A percentile compares a stretch with the other conserved stretches of the same genome.
phyloP scores from a whole-genome alignment of 352 stramenopile species.

The Globisporangium splendens region DNA sequence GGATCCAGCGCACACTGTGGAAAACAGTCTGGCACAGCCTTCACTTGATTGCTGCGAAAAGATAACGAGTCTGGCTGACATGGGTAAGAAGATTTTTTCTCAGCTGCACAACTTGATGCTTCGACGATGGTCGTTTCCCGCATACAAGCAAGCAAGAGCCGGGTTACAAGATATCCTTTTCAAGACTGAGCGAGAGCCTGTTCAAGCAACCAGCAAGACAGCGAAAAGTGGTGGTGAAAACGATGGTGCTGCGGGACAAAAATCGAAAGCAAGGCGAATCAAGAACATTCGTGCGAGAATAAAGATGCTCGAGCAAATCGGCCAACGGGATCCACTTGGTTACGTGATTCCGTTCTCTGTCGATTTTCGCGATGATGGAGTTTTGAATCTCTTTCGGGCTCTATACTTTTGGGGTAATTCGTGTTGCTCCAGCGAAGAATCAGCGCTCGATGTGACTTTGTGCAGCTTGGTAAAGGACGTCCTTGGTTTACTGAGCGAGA shows the following conservation, averaged over 20 bases:
- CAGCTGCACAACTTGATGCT: conserved; percentile 32
- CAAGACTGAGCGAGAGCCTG: conserved; percentile 28
- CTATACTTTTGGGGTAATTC: conserved; percentile 17
- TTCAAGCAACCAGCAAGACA: conserved; percentile 6
- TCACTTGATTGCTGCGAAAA: not conserved
- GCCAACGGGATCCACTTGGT: conserved; percentile 33
- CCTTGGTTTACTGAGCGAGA: conserved; percentile 30
- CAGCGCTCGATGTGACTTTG: not conserved
- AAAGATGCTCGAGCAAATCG: conserved; percentile 33
- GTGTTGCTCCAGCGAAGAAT: not conserved
- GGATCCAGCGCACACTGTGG: conserved; percentile 8
- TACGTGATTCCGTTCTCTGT: conserved; percentile 64
- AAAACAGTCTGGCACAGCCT: conserved; percentile 3
- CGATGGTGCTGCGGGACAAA: conserved; percentile 15
- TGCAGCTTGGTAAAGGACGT: conserved; percentile 22
- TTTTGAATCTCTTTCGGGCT: conserved; percentile 32
- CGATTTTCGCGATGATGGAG: conserved; percentile 47
- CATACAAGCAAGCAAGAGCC: conserved; percentile 38
- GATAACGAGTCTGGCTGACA: conserved; percentile 17
- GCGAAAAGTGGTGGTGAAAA: not conserved
- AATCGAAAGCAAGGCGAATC: conserved; percentile 44
- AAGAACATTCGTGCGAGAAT: conserved; percentile 58
- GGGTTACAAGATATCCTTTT: conserved; percentile 53
- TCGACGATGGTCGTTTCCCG: conserved; percentile 34
- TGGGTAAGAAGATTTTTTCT: conserved; percentile 28